These are phyloP conservation scores for Sergeia podlipaevii DNA, from an alignment of 208 protist genomes.

Conservation along the genomic window DNA sequence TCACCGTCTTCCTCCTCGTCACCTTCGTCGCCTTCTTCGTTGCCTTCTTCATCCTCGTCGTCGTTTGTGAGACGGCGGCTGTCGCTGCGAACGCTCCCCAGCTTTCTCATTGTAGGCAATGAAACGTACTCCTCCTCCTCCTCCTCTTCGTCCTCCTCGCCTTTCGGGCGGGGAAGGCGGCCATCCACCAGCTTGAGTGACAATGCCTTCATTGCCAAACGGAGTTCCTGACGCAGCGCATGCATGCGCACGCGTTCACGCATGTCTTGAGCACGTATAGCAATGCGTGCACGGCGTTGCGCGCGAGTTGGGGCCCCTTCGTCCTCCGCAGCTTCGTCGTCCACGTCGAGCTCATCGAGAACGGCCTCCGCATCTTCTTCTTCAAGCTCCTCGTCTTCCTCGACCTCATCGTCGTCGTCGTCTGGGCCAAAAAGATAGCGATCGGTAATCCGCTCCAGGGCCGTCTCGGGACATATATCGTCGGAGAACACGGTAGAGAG, in stretches of 20 bases:
- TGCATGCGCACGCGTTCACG: conserved; percentile 52
- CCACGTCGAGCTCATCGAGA: conserved; percentile 30
- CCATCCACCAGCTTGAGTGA: conserved; percentile 47
- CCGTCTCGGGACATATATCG: neutral
- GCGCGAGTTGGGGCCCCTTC: conserved; percentile 16
- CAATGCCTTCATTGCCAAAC: conserved; percentile 47
- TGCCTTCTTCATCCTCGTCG: neutral
- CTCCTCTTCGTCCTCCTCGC: conserved; percentile 23
- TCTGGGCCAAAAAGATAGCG: conserved; percentile 3
- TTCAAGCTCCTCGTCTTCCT: conserved; percentile 31
- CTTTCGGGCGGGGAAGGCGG: conserved; percentile 31
- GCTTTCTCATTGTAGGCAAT: conserved; percentile 1
- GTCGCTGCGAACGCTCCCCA: too few species aligned
- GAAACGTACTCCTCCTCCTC: conserved; percentile 41
- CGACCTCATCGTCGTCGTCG: conserved; percentile 8
- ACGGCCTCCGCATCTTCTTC: conserved; percentile 17
- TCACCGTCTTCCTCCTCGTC: conserved; percentile 14
- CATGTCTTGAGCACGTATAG: conserved; percentile 26
- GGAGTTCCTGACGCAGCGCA: conserved; percentile 58
- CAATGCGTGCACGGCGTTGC: conserved; percentile 20
- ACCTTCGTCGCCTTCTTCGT: neutral
- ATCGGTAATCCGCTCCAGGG: neutral
- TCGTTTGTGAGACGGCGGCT: too few species aligned
- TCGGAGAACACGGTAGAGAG: conserved; percentile 8
- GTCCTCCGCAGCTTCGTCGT: conserved; percentile 28